A percentile compares a stretch with the other conserved stretches of the same genome.
These are phyloP conservation scores for Zygotorulaspora danielsina DNA, from an alignment of 805 yeast genomes.

Conservation along the genomic window DNA sequence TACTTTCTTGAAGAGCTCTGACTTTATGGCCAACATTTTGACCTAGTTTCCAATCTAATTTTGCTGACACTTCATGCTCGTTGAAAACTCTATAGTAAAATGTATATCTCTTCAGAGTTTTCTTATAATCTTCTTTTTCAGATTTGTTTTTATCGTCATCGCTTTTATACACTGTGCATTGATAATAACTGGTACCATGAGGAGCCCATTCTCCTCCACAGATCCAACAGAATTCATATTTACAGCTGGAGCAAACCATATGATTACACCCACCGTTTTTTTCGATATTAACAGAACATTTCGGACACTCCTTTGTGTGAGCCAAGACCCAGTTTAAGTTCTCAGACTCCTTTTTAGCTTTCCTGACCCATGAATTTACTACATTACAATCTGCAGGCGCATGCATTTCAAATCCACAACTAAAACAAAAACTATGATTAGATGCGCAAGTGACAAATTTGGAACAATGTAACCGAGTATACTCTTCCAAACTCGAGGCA, in stretches of 20 bases:
- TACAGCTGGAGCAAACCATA: constrained; percentile 81
- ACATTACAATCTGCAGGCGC: constrained; percentile 77
- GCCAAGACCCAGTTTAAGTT: constrained; percentile 82
- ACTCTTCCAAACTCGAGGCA: constrained; percentile 27
- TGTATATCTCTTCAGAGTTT: constrained; percentile 54
- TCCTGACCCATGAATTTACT: constrained; percentile 66
- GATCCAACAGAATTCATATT: constrained; percentile 87
- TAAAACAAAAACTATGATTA: constrained; percentile 72
- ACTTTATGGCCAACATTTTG: constrained; percentile 60
- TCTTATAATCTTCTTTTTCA: constrained; percentile 35
- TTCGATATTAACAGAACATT: constrained; percentile 74
- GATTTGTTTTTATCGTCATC: constrained; percentile 33
- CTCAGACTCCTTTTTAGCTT: constrained; percentile 82
- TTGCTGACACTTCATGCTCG: constrained; percentile 71
- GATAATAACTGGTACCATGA: constrained; percentile 62
- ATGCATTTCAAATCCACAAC: constrained; percentile 73
- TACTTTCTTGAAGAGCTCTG: constrained; percentile 57
- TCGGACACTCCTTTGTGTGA: constrained; percentile 83
- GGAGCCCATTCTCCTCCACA: constrained; percentile 71
- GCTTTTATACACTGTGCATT: constrained; percentile 59
- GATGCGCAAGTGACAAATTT: constrained; percentile 69
- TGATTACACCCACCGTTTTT: constrained; percentile 97
- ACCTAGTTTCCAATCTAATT: constrained; percentile 62
- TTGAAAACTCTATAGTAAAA: constrained; percentile 72
- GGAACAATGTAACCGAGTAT: constrained; percentile 33